Evolutionary conservation across 2,329 filamentous ascomycete genomes (phyloP), one percentile per base, ranked within the genome.

Genomic region (Botrytis paeoniae): DNA sequence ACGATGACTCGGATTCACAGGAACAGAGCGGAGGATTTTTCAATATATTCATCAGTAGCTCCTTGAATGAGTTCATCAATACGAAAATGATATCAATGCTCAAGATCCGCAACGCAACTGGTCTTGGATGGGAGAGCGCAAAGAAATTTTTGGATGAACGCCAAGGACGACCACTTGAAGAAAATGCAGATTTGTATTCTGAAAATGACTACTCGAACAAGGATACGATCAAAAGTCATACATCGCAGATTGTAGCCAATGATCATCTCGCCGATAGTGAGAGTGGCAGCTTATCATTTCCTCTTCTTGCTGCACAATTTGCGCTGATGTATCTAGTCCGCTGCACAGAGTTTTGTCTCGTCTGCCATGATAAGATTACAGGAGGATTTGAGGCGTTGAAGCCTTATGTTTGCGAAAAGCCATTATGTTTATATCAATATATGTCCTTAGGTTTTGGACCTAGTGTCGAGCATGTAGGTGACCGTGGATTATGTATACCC

Each of bases 321-420:
- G 86, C 90, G 0, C 84, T 97, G 39, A 89, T 91, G 1, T 92
- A 94, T 78, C 89, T 97, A 74, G 87, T 92, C 12, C 90, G 89
- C 73, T 97, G 93, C 80, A 94, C 93, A 0, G 90, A 96, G 71
- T 97, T 95, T 81, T 98, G 95, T 81, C 86, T 97, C 71, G 90
- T 95, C 37, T 98, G 95, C 78, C 93, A 97, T 81, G 87, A 88
- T 76, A 91, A 87, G 76, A 86, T 93, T 51, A 85, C 86, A 3
- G 86, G 85, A 3, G 87, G 88, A 14, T 90, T 95, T 54, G 89
- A 91, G 77, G 89, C 91, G 2, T 84, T 94, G 74, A 93, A 93
- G 77, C 92, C 92, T 3, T 93, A 92, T 74, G 93, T 97, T 62
- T 98, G 95, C 80, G 89, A 89, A 45, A 88, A 87, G 54, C 85